Evolutionary conservation across 2,329 filamentous ascomycete genomes (phyloP).

Genomic region (Apiospora hydei): DNA sequence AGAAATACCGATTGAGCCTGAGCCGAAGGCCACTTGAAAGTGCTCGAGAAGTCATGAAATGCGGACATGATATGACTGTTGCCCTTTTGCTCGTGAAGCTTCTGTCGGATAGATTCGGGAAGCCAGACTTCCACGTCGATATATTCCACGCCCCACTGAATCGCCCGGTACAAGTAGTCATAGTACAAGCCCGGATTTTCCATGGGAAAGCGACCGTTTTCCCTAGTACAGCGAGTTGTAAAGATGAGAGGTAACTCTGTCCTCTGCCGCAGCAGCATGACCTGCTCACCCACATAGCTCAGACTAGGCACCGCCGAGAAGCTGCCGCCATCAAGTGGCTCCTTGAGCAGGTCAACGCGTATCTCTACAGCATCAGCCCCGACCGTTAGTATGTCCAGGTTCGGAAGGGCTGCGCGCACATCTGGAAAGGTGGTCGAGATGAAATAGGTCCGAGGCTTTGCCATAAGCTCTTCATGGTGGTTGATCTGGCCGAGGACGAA

Average conservation of each 20-base stretch:
- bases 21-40: conserved; percentile 81
- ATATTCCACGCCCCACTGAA: conserved; percentile 90
- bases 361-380: conserved; percentile 87
- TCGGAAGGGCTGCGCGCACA: conserved; percentile 81
- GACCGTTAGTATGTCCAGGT: conserved; percentile 86
- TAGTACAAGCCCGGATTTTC: conserved; percentile 78
- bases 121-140: conserved; percentile 90
- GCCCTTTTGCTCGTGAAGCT: conserved; percentile 73
- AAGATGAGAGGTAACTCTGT: conserved; percentile 92
- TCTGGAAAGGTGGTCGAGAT: conserved; percentile 91
- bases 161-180: conserved; percentile 80
- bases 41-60: conserved; percentile 87
- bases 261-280: conserved; percentile 83
- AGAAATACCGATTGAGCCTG: conserved; percentile 76
- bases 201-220: conserved; percentile 88
- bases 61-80: conserved; percentile 90
- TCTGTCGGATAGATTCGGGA: conserved; percentile 75
- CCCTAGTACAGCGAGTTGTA: conserved; percentile 80
- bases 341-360: conserved; percentile 80
- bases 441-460: conserved; percentile 81
- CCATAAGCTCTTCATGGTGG: conserved; percentile 78
- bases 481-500: conserved; percentile 81
- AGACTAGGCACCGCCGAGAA: conserved; percentile 76
- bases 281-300: conserved; percentile 84
- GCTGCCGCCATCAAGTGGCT: conserved; percentile 68